phyloP scores from a whole-genome alignment of 1,284 basidiomycete species.

The Apiotrichum laibachii region DNA sequence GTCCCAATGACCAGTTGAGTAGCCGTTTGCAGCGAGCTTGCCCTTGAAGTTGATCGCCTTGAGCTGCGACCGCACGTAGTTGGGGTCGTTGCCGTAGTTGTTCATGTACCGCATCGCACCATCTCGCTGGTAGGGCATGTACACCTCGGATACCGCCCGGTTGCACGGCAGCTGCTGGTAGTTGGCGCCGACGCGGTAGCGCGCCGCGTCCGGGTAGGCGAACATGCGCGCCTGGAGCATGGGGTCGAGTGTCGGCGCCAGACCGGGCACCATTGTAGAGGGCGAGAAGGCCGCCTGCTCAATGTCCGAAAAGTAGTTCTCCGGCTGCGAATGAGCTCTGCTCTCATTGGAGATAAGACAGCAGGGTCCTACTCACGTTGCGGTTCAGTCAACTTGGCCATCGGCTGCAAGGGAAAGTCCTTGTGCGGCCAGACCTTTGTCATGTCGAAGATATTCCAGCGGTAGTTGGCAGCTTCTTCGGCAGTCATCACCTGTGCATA shows the following conservation, averaged over 20 bases:
- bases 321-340: conserved; percentile 37
- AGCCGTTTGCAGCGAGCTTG: conserved; percentile 59
- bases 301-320: conserved; percentile 63
- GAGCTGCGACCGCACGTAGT: conserved; percentile 34
- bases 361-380: conserved; percentile 53
- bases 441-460: conserved; percentile 73
- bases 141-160: conserved; percentile 54
- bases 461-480: conserved; percentile 59
- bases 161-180: conserved; percentile 89
- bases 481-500: conserved; percentile 66
- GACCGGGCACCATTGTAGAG: conserved; percentile 77
- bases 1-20: conserved; percentile 11
- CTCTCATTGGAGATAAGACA: too few species aligned
- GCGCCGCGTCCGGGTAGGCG: conserved; percentile 91
- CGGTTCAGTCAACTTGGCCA: conserved; percentile 77
- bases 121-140: conserved; percentile 60
- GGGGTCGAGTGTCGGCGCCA: conserved; percentile 84
- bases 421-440: conserved; percentile 81
- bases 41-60: conserved; percentile 85
- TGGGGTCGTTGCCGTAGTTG: conserved; percentile 18
- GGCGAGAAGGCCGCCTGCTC: conserved; percentile 69
- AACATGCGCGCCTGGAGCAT: conserved; percentile 86
- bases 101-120: conserved; percentile 15
- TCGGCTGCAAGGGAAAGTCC: conserved; percentile 66
- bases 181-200: conserved; percentile 66